Conservation (phyloP, 2,329 filamentous ascomycete genomes). For the Microascus cirrosus region DNA sequence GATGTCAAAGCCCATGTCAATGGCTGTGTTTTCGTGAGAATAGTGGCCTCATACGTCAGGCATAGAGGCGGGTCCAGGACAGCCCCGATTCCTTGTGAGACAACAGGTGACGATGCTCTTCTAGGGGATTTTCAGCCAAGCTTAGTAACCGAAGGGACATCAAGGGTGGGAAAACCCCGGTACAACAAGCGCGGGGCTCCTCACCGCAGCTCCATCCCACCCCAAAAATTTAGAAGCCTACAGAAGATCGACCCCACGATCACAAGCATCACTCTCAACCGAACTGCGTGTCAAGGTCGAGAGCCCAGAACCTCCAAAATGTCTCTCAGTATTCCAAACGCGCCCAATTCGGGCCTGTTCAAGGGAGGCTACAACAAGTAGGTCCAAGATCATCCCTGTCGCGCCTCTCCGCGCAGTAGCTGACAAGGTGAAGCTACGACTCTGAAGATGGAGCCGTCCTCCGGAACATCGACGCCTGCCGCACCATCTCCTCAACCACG, state of each 20-base stretch:
- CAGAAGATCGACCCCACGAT: conserved; percentile 1
- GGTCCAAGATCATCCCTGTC: conserved; percentile 2
- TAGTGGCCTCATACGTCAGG: too few relatives aligned
- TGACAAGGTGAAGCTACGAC: conserved; percentile 62
- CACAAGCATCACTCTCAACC: neutral
- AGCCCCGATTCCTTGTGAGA: too few relatives aligned
- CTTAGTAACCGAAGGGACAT: neutral
- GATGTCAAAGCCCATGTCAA: too few relatives aligned
- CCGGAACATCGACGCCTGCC: conserved; percentile 97
- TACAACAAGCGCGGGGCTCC: conserved; percentile 4
- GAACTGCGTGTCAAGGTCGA: neutral
- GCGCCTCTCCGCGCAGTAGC: conserved; percentile 11
- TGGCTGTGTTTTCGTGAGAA: too few relatives aligned
- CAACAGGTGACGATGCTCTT: too few relatives aligned
- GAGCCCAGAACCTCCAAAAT: neutral
- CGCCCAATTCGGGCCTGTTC: conserved; percentile 87
- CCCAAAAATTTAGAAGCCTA: conserved; percentile 5
- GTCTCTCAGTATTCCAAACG: conserved; percentile 89
- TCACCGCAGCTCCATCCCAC: conserved; percentile 1
- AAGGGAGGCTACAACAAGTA: conserved; percentile 96
- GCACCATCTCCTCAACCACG: conserved; percentile 89
- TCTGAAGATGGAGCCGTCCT: conserved; percentile 97
- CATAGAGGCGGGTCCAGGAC: too few relatives aligned
- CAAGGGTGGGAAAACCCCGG: conserved; percentile 1
- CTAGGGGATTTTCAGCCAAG: neutral